Evolutionary conservation across 768 basidiomycete genomes (phyloP), one percentile per base, ranked within the genome.

Genomic region (Lactarius trivialis): DNA sequence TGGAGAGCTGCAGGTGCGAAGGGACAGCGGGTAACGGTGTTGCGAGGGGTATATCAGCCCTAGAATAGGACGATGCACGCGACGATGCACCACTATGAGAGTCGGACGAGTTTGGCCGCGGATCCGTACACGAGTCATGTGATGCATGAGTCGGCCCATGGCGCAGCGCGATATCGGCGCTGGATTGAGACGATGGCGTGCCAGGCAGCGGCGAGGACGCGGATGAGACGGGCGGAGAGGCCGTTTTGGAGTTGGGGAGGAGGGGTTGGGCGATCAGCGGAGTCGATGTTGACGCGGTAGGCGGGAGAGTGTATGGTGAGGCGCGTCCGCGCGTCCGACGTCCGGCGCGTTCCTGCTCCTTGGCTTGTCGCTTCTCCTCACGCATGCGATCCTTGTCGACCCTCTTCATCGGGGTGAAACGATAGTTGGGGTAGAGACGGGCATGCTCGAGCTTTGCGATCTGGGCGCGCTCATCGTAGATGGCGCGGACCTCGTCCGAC

Each of bases 401-500:
- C 57, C 49, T 65, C 57, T 67, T 67, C 60, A 61, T 53, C 4
- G 66, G 66, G 0, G 64, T 55, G 54, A 65, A 67, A 39, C 64
- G 64, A n/a, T 67, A 67, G 21, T 65, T 56, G 7, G 66, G 66
- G 19, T 61, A 65, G 39, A 61, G 4, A 7, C 59, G 60, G 2
- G 60, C 59, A 19, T 67, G 66, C 34, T 65, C 64, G 1, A 56
- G 57, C 54, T 67, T 67, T n/a, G 60, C 64, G 15, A 51, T 26
- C 39, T 67, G 60, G 19, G 66, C 66, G 41, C 56, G 56, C 9
- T 55, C 33, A 7, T 67, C 66, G 57, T 65, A 65, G 0, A 49
- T 1, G 1, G 60, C 54, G 43, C 73, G 75, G 21, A 78, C 75
- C 4, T 69, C 72, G 1, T 68, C 65, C 4, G 69, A 56, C 63